Evolutionary conservation across 2,329 filamentous ascomycete species (phyloP).

Genomic region (Cercospora sp.): DNA sequence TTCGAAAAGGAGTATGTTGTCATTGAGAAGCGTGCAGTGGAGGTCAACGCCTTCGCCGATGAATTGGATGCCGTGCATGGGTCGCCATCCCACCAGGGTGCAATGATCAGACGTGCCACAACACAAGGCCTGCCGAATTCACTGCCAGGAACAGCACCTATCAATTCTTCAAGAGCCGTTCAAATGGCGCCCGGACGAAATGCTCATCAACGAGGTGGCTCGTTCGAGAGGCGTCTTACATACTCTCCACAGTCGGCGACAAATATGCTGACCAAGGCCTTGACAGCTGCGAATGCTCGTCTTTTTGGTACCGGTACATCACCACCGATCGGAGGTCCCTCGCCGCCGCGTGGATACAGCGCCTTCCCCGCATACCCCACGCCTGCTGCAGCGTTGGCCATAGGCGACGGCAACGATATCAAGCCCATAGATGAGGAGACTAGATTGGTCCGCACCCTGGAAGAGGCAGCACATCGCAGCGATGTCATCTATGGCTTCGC

Average conservation of each 20-base stretch:
- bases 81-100: constrained; percentile 52
- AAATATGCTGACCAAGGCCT: constrained; percentile 89
- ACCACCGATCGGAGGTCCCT: constrained; percentile 64
- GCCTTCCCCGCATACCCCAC: constrained; percentile 84
- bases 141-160: constrained; percentile 63
- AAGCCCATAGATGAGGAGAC: constrained; percentile 76
- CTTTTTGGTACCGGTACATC: constrained; percentile 68
- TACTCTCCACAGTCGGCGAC: constrained; percentile 74
- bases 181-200: constrained; percentile 70
- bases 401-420: constrained; percentile 58
- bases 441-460: constrained; percentile 75
- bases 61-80: constrained; percentile 77
- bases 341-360: constrained; percentile 73
- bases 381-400: constrained; percentile 62
- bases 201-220: constrained; percentile 73
- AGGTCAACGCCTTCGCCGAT: constrained; percentile 96
- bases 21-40: constrained; percentile 90
- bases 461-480: constrained; percentile 88
- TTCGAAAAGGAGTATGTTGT: constrained; percentile 94
- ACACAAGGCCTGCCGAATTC: constrained; percentile 72
- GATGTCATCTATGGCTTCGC: constrained; percentile 98
- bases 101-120: constrained; percentile 73
- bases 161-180: constrained; percentile 67
- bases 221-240: constrained; percentile 78
- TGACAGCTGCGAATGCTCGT: constrained; percentile 84